Evolutionary conservation across 2,329 filamentous ascomycete genomes (phyloP), one percentile per base, ranked within the genome.

Genomic region (Uncinocarpus reesii): DNA sequence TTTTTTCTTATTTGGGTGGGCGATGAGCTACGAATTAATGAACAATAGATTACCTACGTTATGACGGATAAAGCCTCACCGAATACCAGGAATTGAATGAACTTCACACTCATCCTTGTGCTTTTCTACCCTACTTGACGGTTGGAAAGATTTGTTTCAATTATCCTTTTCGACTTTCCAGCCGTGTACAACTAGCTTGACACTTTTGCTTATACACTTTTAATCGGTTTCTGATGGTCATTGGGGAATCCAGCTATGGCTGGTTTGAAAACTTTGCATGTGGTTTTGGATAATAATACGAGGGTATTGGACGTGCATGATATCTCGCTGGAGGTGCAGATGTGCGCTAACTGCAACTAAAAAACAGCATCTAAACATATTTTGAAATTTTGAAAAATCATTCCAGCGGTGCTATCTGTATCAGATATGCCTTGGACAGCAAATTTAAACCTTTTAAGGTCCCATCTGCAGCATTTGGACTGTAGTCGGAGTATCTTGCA

Each of bases 21-120:
- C 26, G 7, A 47, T 47, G 45, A 41, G 45, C 24, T 47, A 47
- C 35, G 45, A 47, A 26, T 47, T 47, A 47, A 47, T 47, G 45
- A 47, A 34, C 26, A 41, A 47, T 47, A 40, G 45, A 47, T 16
- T 32, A 31, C 36, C 18, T 34, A 29, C 35, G 24, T 36, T 46
- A 34, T 35, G 29, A 35, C 26, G 15, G 34, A 32, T 23, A 47
- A 20, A 11, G 15, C 6, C 7, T 37, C 15, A 20, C 41, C 24
- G 29, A 41, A 36, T 29, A 41, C 45, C 35, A 40, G 10, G 16
- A 31, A 31, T 29, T n/a, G 7, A 21, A 32, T 11, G 15, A 16
- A 42, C 13, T 21, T 31, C 10, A n/a, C n/a, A n/a, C n/a, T n/a
- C n/a, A n/a, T n/a, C n/a, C n/a, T n/a, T n/a, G n/a, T n/a, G n/a